A percentile compares a stretch with the other conserved stretches of the same genome.
phyloP scores from a whole-genome alignment of 441 rosid genomes.

The Raphanus hybrid region DNA sequence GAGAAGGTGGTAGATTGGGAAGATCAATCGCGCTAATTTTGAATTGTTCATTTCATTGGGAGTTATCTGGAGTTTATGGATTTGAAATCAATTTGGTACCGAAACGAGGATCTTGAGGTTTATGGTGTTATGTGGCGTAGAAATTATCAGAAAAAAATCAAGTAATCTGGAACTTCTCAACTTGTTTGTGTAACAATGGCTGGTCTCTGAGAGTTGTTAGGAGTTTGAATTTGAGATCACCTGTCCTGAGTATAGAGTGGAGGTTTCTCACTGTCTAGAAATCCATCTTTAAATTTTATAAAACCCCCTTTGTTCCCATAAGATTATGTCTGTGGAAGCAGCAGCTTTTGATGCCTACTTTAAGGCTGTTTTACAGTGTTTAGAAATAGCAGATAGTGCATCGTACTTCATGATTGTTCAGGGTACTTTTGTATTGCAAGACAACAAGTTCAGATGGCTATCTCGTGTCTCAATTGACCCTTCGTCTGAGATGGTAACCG shows the following conservation, averaged over 20 bases:
- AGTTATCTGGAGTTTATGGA: slow-evolving; percentile 6
- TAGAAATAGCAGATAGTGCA: no score
- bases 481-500: no score
- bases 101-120: slow-evolving; percentile 3
- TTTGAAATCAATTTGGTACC: slow-evolving; percentile 24
- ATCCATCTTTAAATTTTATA: background rate
- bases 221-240: slow-evolving; percentile 23
- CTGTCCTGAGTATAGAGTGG: background rate
- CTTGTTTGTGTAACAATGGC: no score
- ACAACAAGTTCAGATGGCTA: no score
- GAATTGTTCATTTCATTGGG: background rate
- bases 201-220: background rate
- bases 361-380: no score
- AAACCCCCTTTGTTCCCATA: background rate
- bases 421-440: no score
- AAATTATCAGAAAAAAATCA: background rate
- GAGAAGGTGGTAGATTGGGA: background rate
- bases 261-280: background rate
- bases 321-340: slow-evolving; percentile 11
- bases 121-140: slow-evolving; percentile 15
- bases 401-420: no score
- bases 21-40: background rate
- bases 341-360: no score
- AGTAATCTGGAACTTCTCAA: background rate
- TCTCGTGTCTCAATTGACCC: no score